Evolutionary conservation across 164 flowering plant species (phyloP), one percentile per base, ranked within the genome.

Genomic region (Akebia trifoliata): DNA sequence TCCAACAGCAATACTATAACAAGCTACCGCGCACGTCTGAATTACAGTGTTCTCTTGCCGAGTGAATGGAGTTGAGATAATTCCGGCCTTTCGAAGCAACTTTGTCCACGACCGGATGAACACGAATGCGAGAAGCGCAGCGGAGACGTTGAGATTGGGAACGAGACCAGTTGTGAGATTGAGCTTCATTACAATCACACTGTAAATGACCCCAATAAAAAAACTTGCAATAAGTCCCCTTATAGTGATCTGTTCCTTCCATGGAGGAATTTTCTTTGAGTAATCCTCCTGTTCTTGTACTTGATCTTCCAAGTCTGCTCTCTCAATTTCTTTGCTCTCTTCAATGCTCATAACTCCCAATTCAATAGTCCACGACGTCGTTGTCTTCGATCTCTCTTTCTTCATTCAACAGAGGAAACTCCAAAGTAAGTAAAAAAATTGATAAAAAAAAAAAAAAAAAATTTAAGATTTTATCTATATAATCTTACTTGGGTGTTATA

Each of bases 21-120:
- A 89, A 2, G 98, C 98, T 55, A 89, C 97, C 2, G 91, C 81
- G 63, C 91, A 89, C 0, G 98, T 89, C 64, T 89, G 98, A 20
- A 93, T 83, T 72, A 93, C 83, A 4, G 95, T 89, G 45, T 93
- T 93, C 78, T 93, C 98, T 70, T 93, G 97, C 9, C 69, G 50
- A 1, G 97, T 87, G 72, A 93, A 93, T 8, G 97, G 98, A 11
- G 63, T 53, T 0, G 85, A 39, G 4, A 67, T 60, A 36, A 74
- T 53, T 7, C 95, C 95, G 17, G 70, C 71, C 43, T 72, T 83
- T 4, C 76, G 61, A 26, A 89, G 77, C 50, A 85, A 2, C 55
- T 80, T 81, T 0, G 84, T 87, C 98, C 98, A 87, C 14, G 80
- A 28, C 31, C 78, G 43, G 21, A 93, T 70, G 69, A 81, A 79